phyloP scores from a whole-genome alignment of 202 grass and related monocot species.

The Alloteropsis angusta region DNA sequence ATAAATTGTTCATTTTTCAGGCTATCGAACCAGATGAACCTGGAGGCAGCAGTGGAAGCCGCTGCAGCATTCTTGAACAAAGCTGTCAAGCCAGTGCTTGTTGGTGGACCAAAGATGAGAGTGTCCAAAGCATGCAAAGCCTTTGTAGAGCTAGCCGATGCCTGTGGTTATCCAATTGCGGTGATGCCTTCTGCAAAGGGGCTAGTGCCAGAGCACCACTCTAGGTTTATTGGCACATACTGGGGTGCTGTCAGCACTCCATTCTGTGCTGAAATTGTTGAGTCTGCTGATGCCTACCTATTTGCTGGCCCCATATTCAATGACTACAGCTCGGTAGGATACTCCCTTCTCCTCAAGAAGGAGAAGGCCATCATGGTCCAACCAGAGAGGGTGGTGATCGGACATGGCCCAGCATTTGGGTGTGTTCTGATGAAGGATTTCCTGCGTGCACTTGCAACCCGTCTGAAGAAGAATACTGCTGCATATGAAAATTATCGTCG shows the following conservation, averaged over 20 bases:
- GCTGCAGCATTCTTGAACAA: constrained; percentile 61
- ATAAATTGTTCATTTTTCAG: constrained; percentile 27
- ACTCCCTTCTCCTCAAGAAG: constrained; percentile 76
- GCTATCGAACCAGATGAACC: constrained; percentile 53
- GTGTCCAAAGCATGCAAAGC: constrained; percentile 60
- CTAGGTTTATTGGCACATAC: constrained; percentile 74
- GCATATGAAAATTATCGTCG: constrained; percentile 66
- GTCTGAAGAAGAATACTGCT: constrained; percentile 64
- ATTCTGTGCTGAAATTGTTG: constrained; percentile 78
- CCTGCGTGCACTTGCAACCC: constrained; percentile 43
- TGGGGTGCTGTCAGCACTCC: constrained; percentile 75
- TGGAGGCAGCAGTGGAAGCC: constrained; percentile 66
- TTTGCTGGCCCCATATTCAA: constrained; percentile 92
- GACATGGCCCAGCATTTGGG: constrained; percentile 75
- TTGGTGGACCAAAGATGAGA: constrained; percentile 76
- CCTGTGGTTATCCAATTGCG: constrained; percentile 47
- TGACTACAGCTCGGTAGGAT: constrained; percentile 91
- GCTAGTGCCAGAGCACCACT: constrained; percentile 61
- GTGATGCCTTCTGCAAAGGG: constrained; percentile 88
- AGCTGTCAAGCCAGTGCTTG: constrained; percentile 64
- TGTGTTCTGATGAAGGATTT: constrained; percentile 84
- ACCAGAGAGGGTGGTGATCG: constrained; percentile 58
- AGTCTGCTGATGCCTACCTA: constrained; percentile 78
- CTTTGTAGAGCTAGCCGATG: constrained; percentile 57
- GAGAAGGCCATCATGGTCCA: constrained; percentile 85